A percentile compares a stretch with the other conserved stretches of the same genome.
Conservation (phyloP, 1,284 basidiomycete species). For the Filobasidium uniguttulatum region DNA sequence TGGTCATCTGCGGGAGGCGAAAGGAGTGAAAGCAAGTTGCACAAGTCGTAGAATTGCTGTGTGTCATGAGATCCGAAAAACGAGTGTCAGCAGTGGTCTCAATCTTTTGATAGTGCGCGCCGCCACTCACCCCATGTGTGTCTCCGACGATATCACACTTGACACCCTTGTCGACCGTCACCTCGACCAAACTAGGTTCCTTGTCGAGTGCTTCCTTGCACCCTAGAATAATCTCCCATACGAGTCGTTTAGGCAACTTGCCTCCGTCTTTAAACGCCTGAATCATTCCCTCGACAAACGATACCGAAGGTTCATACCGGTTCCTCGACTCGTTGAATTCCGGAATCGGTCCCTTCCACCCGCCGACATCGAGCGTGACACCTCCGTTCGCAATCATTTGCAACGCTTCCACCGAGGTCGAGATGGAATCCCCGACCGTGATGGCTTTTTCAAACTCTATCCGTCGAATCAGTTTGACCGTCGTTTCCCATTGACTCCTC, state of each 20-base stretch:
- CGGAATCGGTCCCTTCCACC: constrained; percentile 50
- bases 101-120: too few species aligned
- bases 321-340: constrained; percentile 18
- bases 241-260: constrained; percentile 67
- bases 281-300: constrained; percentile 78
- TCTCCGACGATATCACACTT: constrained; percentile 86
- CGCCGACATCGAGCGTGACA: constrained; percentile 29
- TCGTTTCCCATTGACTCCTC: constrained; percentile 65
- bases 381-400: constrained; percentile 67
- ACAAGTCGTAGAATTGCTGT: constrained; percentile 87
- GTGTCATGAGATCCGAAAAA: neutral
- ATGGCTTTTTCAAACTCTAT: constrained; percentile 91
- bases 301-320: constrained; percentile 51
- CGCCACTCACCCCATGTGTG: constrained; percentile 54
- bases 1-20: constrained; percentile 68
- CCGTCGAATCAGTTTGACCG: constrained; percentile 63
- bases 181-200: constrained; percentile 70
- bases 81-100: too few species aligned
- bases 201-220: constrained; percentile 61
- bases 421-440: constrained; percentile 72
- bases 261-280: constrained; percentile 76
- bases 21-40: constrained; percentile 75
- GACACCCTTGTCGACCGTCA: constrained; percentile 60
- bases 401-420: constrained; percentile 53
- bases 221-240: constrained; percentile 90